Percentiles rank a stretch among this genome's conserved stretches.
These are phyloP conservation scores for Fonsecaea monophora DNA, from an alignment of 2,329 filamentous ascomycete genomes.

Conservation along the genomic window DNA sequence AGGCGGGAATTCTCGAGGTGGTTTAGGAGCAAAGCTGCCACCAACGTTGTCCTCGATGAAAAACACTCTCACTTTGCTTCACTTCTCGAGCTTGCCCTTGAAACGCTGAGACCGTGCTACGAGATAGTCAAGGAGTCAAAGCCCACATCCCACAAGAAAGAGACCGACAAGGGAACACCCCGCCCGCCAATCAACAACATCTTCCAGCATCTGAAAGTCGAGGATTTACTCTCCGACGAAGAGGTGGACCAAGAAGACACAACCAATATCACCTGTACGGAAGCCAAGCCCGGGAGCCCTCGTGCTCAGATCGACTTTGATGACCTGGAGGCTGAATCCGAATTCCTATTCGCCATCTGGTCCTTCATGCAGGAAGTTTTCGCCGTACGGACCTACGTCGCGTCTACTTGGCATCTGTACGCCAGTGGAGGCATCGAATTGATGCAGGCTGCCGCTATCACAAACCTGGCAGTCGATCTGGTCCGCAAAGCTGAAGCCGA, in stretches of 20 bases:
- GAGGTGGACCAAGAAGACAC: slow-evolving; percentile 1
- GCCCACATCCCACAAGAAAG: neutral
- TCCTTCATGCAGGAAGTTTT: slow-evolving; percentile 15
- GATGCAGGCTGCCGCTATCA: slow-evolving; percentile 19
- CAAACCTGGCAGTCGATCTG: slow-evolving; percentile 14
- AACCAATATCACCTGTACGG: neutral
- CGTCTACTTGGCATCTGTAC: slow-evolving; percentile 13
- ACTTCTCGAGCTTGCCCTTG: slow-evolving; percentile 10
- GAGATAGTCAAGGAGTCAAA: neutral
- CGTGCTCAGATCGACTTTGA: slow-evolving; percentile 16
- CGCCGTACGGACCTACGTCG: slow-evolving; percentile 10
- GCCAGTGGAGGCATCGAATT: slow-evolving; percentile 9
- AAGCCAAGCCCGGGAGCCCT: neutral
- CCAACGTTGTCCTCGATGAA: slow-evolving; percentile 7
- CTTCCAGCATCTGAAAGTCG: slow-evolving; percentile 16
- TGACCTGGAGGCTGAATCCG: slow-evolving; percentile 13
- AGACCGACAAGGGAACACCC: neutral
- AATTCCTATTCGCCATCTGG: slow-evolving; percentile 18
- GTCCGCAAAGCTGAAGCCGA: slow-evolving; percentile 17
- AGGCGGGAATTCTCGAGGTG: slow-evolving; percentile 7
- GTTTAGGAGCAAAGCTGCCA: slow-evolving; percentile 10
- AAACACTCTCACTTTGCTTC: slow-evolving; percentile 15
- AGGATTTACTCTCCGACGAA: slow-evolving; percentile 12
- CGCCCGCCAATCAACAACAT: slow-evolving; percentile 12
- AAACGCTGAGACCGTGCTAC: slow-evolving; percentile 12